Percentiles rank a stretch among this genome's conserved stretches.
Evolutionary conservation across 2,329 filamentous ascomycete species (phyloP).

Genomic region (Penicillium aurantiogriseum): DNA sequence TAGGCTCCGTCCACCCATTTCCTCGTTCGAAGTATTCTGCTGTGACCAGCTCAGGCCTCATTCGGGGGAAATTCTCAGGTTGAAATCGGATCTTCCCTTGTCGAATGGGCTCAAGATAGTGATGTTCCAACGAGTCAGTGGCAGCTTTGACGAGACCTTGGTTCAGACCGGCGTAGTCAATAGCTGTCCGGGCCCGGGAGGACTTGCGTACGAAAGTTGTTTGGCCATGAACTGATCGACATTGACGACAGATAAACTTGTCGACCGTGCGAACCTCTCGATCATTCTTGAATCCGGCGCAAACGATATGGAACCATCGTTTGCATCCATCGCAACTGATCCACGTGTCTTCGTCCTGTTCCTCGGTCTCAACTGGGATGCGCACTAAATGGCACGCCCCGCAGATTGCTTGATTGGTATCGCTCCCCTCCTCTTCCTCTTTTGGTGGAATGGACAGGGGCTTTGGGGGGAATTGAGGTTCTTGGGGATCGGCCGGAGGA

Average conservation of each 20-base stretch:
- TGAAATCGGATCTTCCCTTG: conserved; percentile 62
- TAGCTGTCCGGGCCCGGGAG: conserved; percentile 61
- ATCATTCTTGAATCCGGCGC: conserved; percentile 64
- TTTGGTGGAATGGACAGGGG: conserved; percentile 24
- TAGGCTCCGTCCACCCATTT: conserved; percentile 64
- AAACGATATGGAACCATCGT: conserved; percentile 66
- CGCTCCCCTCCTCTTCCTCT: conserved; percentile 29
- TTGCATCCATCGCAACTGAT: conserved; percentile 68
- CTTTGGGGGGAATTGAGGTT: conserved; percentile 9
- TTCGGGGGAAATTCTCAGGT: conserved; percentile 61
- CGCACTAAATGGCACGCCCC: conserved; percentile 58
- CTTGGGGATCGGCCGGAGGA: conserved; percentile 5
- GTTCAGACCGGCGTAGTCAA: conserved; percentile 67
- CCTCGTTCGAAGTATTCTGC: conserved; percentile 63
- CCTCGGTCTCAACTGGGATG: conserved; percentile 50
- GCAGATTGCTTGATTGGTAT: conserved; percentile 50
- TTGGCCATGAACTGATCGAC: conserved; percentile 59
- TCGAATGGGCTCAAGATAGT: conserved; percentile 67
- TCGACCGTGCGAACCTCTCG: conserved; percentile 64
- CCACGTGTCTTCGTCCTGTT: conserved; percentile 59
- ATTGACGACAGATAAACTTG: conserved; percentile 64
- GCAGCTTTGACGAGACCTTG: conserved; percentile 65
- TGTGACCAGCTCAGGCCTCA: conserved; percentile 63
- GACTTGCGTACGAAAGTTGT: conserved; percentile 69
- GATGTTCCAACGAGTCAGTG: conserved; percentile 63